Base-by-base conservation (phyloP, 1,139 yeast genomes). In the Debaryomycetaceae sp. region DNA sequence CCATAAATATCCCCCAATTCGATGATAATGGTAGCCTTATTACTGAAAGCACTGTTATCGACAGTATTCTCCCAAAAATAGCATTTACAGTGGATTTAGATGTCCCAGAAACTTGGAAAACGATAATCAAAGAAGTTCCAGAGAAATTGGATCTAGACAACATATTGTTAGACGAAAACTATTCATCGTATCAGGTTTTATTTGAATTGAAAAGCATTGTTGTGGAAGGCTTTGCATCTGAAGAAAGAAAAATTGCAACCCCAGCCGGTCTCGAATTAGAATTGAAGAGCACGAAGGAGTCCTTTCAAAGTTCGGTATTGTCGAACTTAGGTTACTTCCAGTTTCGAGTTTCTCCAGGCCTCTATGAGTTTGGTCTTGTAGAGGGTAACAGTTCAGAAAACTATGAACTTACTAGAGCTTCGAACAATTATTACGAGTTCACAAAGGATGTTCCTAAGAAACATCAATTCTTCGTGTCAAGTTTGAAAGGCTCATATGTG, bases 251-350 rank as follows among this genome's bases (percentile, higher is more conserved):
- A 4, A 67, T 63, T 0, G 45, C 42, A 5, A 48, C 72, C 0
- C 85, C 89, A 0, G 61, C 73, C 1, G 87, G 85, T 0, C 52
- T 81, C 16, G 65, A 73, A 0, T 53, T 85, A 13, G 72, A 73
- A 29, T 14, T 30, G 5, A 43, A 33, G 1, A 88, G 84, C 48
- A 84, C 95, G 0, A 22, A 11, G 26, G 11, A 22, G 4, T 8
- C 26, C 7, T 22, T 8, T 11, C 26, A 22, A 22, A 3, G 11
- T 22, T 67, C 64, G 34, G 79, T 87, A 3, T 81, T 87, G 91
- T 74, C 85, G 0, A 79, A 81, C 40, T 61, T 80, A 39, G 95
- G 95, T 0, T 88, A 88, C 59, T 71, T 84, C 44, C 96, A 88
- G 58, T 63, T 88, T 35, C 78, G 77, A 45, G 80, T 83, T 0